phyloP scores from a whole-genome alignment of 129 eudicot genomes.

The Tagetes erecta region DNA sequence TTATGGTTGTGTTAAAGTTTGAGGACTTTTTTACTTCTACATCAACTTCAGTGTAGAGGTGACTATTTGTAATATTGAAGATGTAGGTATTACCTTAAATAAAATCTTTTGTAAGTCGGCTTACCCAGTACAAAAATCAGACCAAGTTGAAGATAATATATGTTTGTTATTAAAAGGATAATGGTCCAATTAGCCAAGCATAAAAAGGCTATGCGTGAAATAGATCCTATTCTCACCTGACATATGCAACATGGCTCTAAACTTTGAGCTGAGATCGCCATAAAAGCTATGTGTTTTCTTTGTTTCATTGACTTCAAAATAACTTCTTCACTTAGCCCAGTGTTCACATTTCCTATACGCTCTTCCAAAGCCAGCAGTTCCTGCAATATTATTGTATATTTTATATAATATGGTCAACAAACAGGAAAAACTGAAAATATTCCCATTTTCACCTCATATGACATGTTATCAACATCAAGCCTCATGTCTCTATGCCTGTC shows the following conservation, averaged over 20 bases:
- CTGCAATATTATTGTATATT: conserved; percentile 34
- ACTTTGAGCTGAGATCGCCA: conserved; percentile 34
- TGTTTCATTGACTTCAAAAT: conserved; percentile 53
- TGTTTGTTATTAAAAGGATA: background rate
- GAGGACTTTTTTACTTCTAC: too few species aligned
- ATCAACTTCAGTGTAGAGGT: background rate
- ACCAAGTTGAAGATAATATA: background rate
- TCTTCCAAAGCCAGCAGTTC: conserved; percentile 83
- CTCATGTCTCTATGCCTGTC: conserved; percentile 87
- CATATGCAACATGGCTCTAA: conserved; percentile 65
- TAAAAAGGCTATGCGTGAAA: background rate
- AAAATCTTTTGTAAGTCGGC: background rate
- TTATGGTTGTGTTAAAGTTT: background rate
- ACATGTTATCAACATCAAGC: conserved; percentile 89
- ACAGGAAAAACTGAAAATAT: background rate
- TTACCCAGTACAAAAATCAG: background rate
- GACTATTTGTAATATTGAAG: background rate
- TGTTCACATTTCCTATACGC: conserved; percentile 69
- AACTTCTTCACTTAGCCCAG: conserved; percentile 68
- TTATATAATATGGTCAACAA: background rate
- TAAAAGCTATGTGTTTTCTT: conserved; percentile 41
- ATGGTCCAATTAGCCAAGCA: background rate
- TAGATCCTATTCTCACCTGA: conserved; percentile 43
- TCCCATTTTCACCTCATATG: conserved; percentile 63
- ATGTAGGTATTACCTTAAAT: background rate